Conservation (phyloP, 306 rosid genomes). For the Vachellia collinsii region DNA sequence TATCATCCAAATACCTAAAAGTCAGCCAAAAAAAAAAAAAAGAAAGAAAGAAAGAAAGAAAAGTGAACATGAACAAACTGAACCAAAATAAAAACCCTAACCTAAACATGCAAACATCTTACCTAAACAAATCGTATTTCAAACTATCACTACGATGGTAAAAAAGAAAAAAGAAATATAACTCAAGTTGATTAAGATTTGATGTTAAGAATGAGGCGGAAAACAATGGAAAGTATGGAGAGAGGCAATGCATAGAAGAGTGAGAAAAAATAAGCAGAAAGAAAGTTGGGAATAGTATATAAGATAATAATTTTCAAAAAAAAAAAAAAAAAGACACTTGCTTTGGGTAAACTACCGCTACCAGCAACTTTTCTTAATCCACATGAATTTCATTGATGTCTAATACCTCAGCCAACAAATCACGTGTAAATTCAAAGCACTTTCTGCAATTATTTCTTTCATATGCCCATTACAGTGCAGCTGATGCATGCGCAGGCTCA, state of each 20-base stretch:
- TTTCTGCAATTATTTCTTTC: not conserved
- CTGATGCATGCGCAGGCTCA: conserved; percentile 20
- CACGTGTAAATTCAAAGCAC: not conserved
- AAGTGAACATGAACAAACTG: not conserved
- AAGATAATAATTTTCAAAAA: not conserved
- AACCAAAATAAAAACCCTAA: not conserved
- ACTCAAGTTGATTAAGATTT: not conserved
- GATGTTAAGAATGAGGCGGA: not conserved
- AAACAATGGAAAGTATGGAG: not conserved
- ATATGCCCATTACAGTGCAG: not conserved
- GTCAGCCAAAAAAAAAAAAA: not conserved
- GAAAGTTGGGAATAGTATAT: not conserved
- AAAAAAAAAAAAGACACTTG: not conserved
- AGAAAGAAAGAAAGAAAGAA: not conserved
- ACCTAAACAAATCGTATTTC: not conserved
- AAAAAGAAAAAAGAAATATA: not conserved
- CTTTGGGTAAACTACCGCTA: not conserved
- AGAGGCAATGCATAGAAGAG: not conserved
- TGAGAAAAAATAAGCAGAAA: not conserved
- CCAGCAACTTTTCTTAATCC: not conserved
- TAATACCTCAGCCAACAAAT: not conserved
- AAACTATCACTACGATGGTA: not conserved
- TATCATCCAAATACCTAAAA: not conserved
- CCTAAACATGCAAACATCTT: not conserved
- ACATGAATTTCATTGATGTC: not conserved